These are phyloP conservation scores for Salix udensis DNA, from an alignment of 345 rosid genomes.

Conservation along the genomic window DNA sequence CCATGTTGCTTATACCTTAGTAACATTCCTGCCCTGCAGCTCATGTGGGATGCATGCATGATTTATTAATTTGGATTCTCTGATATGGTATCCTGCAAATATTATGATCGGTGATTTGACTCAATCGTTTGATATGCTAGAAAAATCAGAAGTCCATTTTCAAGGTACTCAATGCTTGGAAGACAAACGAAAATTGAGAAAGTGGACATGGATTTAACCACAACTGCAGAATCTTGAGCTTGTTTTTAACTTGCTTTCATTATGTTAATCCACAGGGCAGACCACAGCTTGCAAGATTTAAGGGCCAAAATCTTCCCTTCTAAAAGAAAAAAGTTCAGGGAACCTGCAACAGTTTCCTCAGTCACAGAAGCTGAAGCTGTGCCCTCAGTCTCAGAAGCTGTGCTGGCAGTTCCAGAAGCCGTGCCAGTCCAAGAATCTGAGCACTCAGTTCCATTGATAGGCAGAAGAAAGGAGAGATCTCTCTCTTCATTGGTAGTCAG, in stretches of 20 bases:
- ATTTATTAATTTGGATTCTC: background rate
- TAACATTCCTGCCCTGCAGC: background rate
- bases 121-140: background rate
- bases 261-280: constrained; percentile 34
- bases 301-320: constrained; percentile 37
- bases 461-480: constrained; percentile 38
- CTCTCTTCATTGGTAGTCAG: constrained; percentile 29
- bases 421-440: constrained; percentile 8
- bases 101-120: background rate
- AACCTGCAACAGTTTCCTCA: background rate
- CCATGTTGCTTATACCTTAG: background rate
- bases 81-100: background rate
- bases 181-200: background rate
- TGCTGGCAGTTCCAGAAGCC: background rate
- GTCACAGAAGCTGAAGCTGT: constrained; percentile 15
- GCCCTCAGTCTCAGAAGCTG: constrained; percentile 10
- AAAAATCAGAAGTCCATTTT: background rate
- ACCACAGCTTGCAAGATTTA: constrained; percentile 38
- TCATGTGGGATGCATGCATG: background rate
- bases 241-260: constrained; percentile 3
- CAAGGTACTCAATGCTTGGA: background rate
- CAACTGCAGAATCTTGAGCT: background rate
- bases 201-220: background rate
- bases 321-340: constrained; percentile 7
- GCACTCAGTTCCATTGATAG: constrained; percentile 3